These are phyloP conservation scores for Apiotrichum mycotoxinovorans DNA, from an alignment of 1,284 basidiomycete species.

Conservation along the genomic window DNA sequence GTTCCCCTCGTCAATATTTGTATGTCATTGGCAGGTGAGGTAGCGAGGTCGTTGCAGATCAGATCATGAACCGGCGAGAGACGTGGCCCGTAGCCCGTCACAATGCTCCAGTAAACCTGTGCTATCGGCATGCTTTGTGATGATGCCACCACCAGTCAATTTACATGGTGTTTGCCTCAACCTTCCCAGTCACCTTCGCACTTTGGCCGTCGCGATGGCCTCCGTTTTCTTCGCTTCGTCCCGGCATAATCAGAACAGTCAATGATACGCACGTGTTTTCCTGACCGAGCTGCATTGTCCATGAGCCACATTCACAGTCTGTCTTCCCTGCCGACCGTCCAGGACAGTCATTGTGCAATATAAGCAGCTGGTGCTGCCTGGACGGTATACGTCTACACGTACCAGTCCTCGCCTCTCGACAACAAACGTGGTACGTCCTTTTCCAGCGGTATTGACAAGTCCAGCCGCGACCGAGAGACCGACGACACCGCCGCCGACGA, in stretches of 20 bases:
- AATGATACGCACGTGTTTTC: slow-evolving; percentile 66
- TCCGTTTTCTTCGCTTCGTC: no score
- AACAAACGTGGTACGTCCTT: slow-evolving; percentile 69
- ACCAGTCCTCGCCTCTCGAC: slow-evolving; percentile 72
- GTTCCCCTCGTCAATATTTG: not conserved
- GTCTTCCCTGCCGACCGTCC: not conserved
- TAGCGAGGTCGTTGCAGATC: not conserved
- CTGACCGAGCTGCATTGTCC: slow-evolving; percentile 56
- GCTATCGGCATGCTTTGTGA: no score
- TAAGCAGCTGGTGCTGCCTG: not conserved
- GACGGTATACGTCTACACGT: slow-evolving; percentile 1
- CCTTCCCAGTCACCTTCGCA: no score
- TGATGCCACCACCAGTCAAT: no score
- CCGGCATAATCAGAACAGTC: no score
- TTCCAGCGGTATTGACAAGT: slow-evolving; percentile 63
- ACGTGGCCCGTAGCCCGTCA: no score
- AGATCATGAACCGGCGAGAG: no score
- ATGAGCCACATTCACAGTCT: not conserved
- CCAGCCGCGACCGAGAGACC: slow-evolving; percentile 82
- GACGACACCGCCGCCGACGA: slow-evolving; percentile 89
- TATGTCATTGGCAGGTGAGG: not conserved
- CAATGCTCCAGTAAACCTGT: no score
- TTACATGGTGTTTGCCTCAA: no score
- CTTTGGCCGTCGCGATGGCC: no score
- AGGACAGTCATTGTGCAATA: not conserved